phyloP scores from a whole-genome alignment of 768 basidiomycete genomes.

The Trametes villosa region DNA sequence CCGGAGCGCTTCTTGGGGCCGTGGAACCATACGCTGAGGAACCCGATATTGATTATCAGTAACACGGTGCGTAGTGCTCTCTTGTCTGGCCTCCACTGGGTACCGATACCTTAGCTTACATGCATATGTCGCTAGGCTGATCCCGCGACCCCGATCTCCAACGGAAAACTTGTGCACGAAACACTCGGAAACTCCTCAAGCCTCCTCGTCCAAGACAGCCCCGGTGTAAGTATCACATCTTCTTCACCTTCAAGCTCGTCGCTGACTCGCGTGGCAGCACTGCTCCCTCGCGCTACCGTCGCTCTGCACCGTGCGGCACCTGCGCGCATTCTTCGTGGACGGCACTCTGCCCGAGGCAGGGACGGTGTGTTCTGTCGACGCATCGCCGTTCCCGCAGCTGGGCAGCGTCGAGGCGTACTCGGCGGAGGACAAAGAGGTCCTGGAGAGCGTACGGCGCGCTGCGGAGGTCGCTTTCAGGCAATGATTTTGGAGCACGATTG shows the following conservation, averaged over 20 bases:
- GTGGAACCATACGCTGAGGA: slow-evolving; percentile 34
- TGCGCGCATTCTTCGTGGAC: slow-evolving; percentile 33
- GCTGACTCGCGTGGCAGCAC: slow-evolving; percentile 21
- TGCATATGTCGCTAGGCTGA: slow-evolving; percentile 18
- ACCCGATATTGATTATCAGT: slow-evolving; percentile 34
- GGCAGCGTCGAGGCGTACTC: neutral
- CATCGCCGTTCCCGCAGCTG: slow-evolving; percentile 1
- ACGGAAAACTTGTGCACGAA: slow-evolving; percentile 29
- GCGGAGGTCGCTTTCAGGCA: neutral
- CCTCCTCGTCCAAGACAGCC: slow-evolving; percentile 35
- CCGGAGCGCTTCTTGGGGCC: slow-evolving; percentile 36
- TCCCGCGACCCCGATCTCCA: slow-evolving; percentile 36
- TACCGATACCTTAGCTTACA: neutral
- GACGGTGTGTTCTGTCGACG: slow-evolving; percentile 25
- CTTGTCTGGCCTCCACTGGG: neutral
- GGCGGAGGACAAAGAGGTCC: neutral
- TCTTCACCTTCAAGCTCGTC: neutral
- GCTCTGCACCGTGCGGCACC: slow-evolving; percentile 27
- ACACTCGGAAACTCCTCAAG: slow-evolving; percentile 30
- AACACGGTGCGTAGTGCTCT: slow-evolving; percentile 27
- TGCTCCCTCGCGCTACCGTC: slow-evolving; percentile 27
- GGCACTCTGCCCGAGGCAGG: slow-evolving; percentile 33
- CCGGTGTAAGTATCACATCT: slow-evolving; percentile 28
- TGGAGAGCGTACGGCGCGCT: neutral
- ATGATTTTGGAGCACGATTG: neutral